Conservation (phyloP, 805 yeast species). For the Ogataea nakhonphanomensis region DNA sequence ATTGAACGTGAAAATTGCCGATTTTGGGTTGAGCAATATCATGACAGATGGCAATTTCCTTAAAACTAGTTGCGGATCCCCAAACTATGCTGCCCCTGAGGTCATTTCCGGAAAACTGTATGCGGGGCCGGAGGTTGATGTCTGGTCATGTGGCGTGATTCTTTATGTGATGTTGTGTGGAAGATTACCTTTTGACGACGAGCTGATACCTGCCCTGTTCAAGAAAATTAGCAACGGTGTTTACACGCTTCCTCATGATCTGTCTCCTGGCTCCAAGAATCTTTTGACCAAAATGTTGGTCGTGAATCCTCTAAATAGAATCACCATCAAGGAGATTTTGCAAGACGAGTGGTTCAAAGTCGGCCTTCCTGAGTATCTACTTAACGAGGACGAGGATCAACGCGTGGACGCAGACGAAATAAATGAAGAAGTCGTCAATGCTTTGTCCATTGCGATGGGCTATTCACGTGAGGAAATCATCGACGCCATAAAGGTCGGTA, state of each 20-base stretch:
- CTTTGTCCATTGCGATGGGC: constrained; percentile 81
- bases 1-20: constrained; percentile 91
- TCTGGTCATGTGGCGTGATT: constrained; percentile 96
- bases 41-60: constrained; percentile 97
- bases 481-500: constrained; percentile 50
- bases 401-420: constrained; percentile 40
- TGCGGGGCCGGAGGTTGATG: constrained; percentile 98
- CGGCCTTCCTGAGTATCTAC: constrained; percentile 73
- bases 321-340: constrained; percentile 87
- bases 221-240: constrained; percentile 92
- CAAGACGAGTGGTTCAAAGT: constrained; percentile 91
- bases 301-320: constrained; percentile 90
- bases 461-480: constrained; percentile 80
- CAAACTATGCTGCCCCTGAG: constrained; percentile 97
- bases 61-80: constrained; percentile 94
- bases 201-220: constrained; percentile 89
- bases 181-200: constrained; percentile 93
- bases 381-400: constrained; percentile 51
- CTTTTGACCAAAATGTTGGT: constrained; percentile 86
- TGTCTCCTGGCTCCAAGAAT: constrained; percentile 81
- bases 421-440: constrained; percentile 73
- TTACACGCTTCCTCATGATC: constrained; percentile 81
- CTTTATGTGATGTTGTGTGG: constrained; percentile 95
- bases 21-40: constrained; percentile 89
- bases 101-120: constrained; percentile 91